Evolutionary conservation across 1,284 basidiomycete genomes (phyloP).

Genomic region (Anthracocystis panici-leucophaei): DNA sequence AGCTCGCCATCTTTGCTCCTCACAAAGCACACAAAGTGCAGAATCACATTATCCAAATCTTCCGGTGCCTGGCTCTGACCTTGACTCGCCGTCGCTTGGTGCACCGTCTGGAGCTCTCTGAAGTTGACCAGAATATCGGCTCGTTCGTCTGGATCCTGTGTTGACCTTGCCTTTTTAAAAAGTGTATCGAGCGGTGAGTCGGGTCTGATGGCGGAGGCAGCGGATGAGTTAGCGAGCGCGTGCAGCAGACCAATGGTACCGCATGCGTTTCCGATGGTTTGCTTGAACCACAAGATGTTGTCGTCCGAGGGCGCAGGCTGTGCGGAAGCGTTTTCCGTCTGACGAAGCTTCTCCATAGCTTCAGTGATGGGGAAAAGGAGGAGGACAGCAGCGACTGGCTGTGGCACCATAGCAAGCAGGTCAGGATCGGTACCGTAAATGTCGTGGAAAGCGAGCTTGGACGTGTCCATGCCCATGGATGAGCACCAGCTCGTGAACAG

Average conservation of each 20-base stretch:
- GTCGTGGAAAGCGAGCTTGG: slow-evolving; percentile 72
- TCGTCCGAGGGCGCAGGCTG: slow-evolving; percentile 18
- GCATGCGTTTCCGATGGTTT: slow-evolving; percentile 69
- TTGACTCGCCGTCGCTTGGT: slow-evolving; percentile 56
- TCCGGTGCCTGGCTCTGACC: slow-evolving; percentile 64
- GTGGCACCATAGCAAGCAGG: slow-evolving; percentile 71
- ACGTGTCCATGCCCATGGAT: slow-evolving; percentile 61
- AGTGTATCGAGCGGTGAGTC: slow-evolving; percentile 56
- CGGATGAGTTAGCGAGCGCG: slow-evolving; percentile 63
- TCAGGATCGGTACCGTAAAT: slow-evolving; percentile 73
- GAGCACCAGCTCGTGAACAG: slow-evolving; percentile 64
- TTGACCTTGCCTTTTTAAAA: slow-evolving; percentile 49
- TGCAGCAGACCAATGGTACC: slow-evolving; percentile 69
- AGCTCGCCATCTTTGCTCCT: slow-evolving; percentile 53
- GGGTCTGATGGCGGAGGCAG: slow-evolving; percentile 38
- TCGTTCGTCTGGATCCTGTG: slow-evolving; percentile 28
- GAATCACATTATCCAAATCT: slow-evolving; percentile 60
- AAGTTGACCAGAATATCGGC: slow-evolving; percentile 43
- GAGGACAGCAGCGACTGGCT: slow-evolving; percentile 72
- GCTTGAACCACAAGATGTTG: slow-evolving; percentile 63
- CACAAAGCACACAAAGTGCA: slow-evolving; percentile 69
- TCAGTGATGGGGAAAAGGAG: slow-evolving; percentile 72
- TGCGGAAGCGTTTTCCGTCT: slow-evolving; percentile 42
- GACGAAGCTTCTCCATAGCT: slow-evolving; percentile 43
- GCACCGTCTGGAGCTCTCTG: slow-evolving; percentile 53